Evolutionary conservation across 306 rosid species (phyloP).

Genomic region (Quercus rubra): DNA sequence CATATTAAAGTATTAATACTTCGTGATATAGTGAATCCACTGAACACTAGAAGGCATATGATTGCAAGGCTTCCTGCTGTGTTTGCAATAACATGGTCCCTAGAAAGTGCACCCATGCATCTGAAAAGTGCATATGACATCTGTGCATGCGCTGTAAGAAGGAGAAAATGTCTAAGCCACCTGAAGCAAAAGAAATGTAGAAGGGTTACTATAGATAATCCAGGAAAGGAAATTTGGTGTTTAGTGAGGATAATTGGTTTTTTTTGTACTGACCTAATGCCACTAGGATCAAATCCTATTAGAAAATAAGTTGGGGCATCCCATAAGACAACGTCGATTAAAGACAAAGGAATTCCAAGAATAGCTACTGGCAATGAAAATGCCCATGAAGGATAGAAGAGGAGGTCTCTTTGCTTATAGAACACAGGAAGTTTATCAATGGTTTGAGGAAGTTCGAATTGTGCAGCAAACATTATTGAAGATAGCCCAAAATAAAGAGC

Average conservation of each 20-base stretch:
- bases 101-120: constrained; percentile 11
- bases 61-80: background rate
- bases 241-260: background rate
- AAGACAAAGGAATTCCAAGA: constrained; percentile 14
- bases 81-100: constrained; percentile 21
- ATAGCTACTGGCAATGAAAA: constrained; percentile 12
- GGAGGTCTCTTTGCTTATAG: constrained; percentile 30
- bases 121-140: constrained; percentile 15
- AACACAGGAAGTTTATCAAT: constrained; percentile 21
- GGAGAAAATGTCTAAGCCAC: constrained; percentile 9
- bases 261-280: constrained; percentile 5
- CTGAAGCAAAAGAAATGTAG: constrained; percentile 1
- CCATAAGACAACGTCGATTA: constrained; percentile 1
- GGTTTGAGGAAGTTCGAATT: constrained; percentile 6
- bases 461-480: constrained; percentile 7
- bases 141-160: background rate
- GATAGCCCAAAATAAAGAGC: background rate
- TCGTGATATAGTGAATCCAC: constrained; percentile 19
- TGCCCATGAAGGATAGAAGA: constrained; percentile 24
- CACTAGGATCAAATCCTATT: constrained; percentile 12
- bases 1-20: background rate
- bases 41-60: background rate
- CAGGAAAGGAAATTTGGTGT: too few relatives aligned
- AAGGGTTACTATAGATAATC: background rate
- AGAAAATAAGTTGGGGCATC: constrained; percentile 12